Base-by-base conservation (phyloP, 2,329 filamentous ascomycete genomes). In the Aspergillus sp. region DNA sequence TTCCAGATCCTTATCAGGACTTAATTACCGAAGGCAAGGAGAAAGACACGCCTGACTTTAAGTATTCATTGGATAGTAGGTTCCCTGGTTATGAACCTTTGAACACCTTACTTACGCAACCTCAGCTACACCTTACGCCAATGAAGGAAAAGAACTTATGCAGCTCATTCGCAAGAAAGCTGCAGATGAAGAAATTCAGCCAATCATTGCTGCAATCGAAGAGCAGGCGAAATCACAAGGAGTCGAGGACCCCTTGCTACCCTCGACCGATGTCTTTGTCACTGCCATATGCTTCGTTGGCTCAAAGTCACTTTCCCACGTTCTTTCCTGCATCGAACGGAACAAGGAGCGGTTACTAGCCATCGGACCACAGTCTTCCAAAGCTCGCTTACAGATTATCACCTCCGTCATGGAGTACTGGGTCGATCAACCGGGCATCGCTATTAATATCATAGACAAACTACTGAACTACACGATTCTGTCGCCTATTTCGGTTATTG, bases 391-490 rank as follows among this genome's bases (percentile, higher is more conserved):
- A 34, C 93, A 98, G 67, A 95, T 98, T 59, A 87, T 97, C 55
- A 81, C 85, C 5, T 88, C 88, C 5, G 90, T 97, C 33, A 88
- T 96, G 73, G 77, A 83, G 33, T 98, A 96, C 73, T 98, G 93
- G 93, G 79, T 81, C 37, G 85, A 91, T 29, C 91, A 98, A 58
- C 90, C 91, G 0, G 93, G 93, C 47, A 85, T 94, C 35, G 93
- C 90, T 3, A 81, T 97, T 54, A 88, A 87, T 56, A 95, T 98
- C 57, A 79, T 97, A 46, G 91, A 97, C 73, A 97, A 97, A 69
- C 79, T 98, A 5, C 83, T 98, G 56, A 98, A 97, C 71, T 98
- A 96, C 71, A 90, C 88, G 10, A 95, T 98, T 56, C 77, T 98
- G 31, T 90, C 86, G 7, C 93, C 93, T 0, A 74, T 83, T 45